Conservation (phyloP, 257 asterid genomes). For the Nicotiana benthamiana region DNA sequence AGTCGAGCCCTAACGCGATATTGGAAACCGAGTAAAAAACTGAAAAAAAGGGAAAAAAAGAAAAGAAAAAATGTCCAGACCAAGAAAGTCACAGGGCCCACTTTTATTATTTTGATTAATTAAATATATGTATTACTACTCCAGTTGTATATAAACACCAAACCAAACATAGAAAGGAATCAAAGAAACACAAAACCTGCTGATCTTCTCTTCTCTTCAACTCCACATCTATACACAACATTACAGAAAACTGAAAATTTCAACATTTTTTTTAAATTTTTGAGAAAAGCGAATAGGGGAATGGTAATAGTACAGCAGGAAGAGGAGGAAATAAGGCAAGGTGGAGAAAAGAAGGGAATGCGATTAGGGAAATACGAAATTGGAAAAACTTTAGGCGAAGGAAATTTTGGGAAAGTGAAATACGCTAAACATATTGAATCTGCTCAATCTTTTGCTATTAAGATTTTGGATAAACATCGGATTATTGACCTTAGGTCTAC, state of each 20-base stretch:
- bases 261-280: neutral
- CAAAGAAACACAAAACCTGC: neutral
- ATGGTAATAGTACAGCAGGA: constrained; percentile 35
- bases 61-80: neutral
- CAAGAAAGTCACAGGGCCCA: neutral
- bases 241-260: neutral
- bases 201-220: neutral
- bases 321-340: constrained; percentile 12
- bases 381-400: constrained; percentile 85
- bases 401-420: constrained; percentile 89
- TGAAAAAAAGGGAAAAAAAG: neutral
- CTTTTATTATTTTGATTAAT: neutral
- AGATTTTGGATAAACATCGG: constrained; percentile 68
- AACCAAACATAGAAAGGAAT: neutral
- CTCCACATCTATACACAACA: neutral
- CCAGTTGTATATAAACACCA: neutral
- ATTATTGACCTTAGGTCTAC: constrained; percentile 55
- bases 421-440: constrained; percentile 56
- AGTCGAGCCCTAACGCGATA: too few species aligned
- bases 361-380: constrained; percentile 74
- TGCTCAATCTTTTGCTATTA: constrained; percentile 63
- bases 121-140: neutral
- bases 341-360: constrained; percentile 30
- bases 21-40: too few species aligned
- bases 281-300: neutral